Evolutionary conservation across 2,329 filamentous ascomycete species (phyloP).

Genomic region (Fusarium sp.): DNA sequence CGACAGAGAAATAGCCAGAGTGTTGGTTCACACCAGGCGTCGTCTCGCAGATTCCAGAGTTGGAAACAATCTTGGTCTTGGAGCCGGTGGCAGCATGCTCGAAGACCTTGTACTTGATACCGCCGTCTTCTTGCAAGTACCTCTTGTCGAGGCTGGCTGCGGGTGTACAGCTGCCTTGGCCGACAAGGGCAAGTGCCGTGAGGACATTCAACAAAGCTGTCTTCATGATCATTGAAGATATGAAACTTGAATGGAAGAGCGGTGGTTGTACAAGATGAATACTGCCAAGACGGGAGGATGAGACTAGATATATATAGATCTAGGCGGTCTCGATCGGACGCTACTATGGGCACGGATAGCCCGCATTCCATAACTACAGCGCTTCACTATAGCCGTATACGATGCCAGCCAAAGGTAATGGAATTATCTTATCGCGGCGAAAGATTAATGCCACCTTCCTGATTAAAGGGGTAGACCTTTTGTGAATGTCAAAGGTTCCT

Average conservation of each 20-base stretch:
- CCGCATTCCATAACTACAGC: neutral
- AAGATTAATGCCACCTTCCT: neutral
- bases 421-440: neutral
- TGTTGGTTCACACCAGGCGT: constrained; percentile 70
- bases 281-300: neutral
- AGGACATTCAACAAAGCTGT: neutral
- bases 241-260: neutral
- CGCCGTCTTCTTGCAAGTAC: neutral
- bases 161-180: neutral
- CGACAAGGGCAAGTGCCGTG: neutral
- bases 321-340: neutral
- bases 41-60: constrained; percentile 63
- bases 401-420: neutral
- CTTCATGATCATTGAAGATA: neutral
- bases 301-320: neutral
- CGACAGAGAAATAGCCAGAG: constrained; percentile 71
- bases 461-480: constrained; percentile 5
- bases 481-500: constrained; percentile 5
- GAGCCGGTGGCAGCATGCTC: constrained; percentile 22
- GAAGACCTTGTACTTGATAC: constrained; percentile 27
- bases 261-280: fast-evolving
- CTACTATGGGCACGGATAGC: neutral
- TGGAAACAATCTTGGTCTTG: constrained; percentile 32
- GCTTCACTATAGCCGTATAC: neutral
- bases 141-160: neutral